Base-by-base conservation (phyloP, 2,329 filamentous ascomycete species). In the Penicillium crustosum region DNA sequence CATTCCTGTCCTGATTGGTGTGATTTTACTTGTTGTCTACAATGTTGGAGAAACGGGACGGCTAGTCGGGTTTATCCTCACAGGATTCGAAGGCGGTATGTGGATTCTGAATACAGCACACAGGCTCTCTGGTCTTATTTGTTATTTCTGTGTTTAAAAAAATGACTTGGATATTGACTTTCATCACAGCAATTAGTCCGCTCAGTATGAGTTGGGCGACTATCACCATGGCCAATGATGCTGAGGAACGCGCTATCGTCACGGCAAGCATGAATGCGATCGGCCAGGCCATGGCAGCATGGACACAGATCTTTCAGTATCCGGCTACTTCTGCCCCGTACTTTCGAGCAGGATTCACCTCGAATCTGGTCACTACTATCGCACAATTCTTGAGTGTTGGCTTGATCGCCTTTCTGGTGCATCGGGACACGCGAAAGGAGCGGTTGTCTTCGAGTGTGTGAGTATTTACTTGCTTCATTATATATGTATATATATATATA, bases 221-320 rank as follows among this genome's bases (percentile, higher is more conserved):
- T 0, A 64, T 75, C 2, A 63, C 70, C 9, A 76, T 76, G 73
- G 67, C 70, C 2, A 69, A 73, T 12, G 73, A 76, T 43, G 74
- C 75, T 8, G 77, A 78, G 53, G 76, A 78, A 58, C 68, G 76
- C 21, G 76, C 76, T 2, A 68, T 78, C 2, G 74, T 78, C 6
- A 77, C 74, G 17, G 75, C 75, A 0, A 77, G 74, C 31, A 78
- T 78, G 75, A 78, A 78, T 48, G 73, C 76, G 6, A 75, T 78
- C 48, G 76, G 77, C 1, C 76, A 78, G 58, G 76, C 70, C 2
- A 76, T 78, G 35, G 73, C 70, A 13, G 76, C 77, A 0, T 75
- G 76, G 47, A 73, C 70, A 2, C 75, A 79, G 53, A 63, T 79
- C 15, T 66, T 76, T 6, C 73, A 75, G 50, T 78, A 71, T 44